Evolutionary conservation across 257 asterid genomes (phyloP), one percentile per base, ranked within the genome.

Genomic region (Forsythia suspensa): DNA sequence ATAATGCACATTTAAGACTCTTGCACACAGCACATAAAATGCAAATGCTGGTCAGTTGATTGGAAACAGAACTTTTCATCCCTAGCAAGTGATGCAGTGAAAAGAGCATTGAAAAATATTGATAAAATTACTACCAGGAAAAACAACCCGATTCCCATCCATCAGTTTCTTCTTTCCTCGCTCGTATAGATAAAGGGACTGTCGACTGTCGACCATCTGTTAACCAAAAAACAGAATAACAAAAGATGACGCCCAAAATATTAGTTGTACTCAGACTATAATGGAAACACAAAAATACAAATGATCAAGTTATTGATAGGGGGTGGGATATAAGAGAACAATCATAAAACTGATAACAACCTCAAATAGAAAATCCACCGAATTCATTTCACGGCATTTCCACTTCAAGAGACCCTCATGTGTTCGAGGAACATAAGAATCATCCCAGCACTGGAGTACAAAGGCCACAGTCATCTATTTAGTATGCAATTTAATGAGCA

Each of bases 351-450:
- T 36, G 65, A 76, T 70, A 70, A 68, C 82, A 80, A 95, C 99
- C 99, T 96, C 99, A 76, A 94, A 96, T 40, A 96, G 97, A 86
- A 96, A 94, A 84, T 96, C 98, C 79, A 96, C 99, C 7, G 99
- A 92, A 81, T 96, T 96, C 98, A 94, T 80, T 71, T 84, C 87
- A 34, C 97, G 91, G 86, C 90, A 94, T 82, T 96, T 96, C 98
- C 99, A 96, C 89, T 96, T 96, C 88, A 96, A 85, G 76, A 96
- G 98, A 78, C 99, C 98, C 82, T 91, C 95, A 41, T 96, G 99
- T 0, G 98, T 94, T 75, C 97, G 92, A 74, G 99, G 92, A 82
- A 96, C 96, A 80, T 96, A 96, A 80, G 97, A 93, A 84, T 96
- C 99, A 82, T 96, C 99, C 97, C 98, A 96, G 39, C 98, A 93